Percentiles rank a stretch among this genome's conserved stretches.
Evolutionary conservation across 305 asterid species (phyloP).

Genomic region (Coffea humblotiana): DNA sequence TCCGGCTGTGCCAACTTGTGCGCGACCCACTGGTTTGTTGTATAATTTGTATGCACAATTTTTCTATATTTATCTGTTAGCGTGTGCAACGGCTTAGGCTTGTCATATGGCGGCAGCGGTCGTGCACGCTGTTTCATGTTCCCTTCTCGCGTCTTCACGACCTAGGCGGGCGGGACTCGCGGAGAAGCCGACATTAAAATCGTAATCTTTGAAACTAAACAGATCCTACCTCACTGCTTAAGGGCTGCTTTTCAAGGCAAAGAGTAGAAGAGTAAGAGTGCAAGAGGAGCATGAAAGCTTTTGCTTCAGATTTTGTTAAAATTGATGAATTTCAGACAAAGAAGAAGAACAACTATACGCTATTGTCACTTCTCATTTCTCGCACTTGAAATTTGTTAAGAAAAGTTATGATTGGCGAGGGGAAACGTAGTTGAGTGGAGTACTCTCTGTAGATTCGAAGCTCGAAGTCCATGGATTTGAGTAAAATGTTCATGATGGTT

Average conservation of each 20-base stretch:
- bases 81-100: slow-evolving; percentile 21
- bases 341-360: too few relatives aligned
- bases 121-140: slow-evolving; percentile 16
- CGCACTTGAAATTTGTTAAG: too few relatives aligned
- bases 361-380: too few relatives aligned
- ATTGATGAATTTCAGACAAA: neutral
- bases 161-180: neutral
- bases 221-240: neutral
- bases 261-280: neutral
- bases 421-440: too few relatives aligned
- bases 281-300: neutral
- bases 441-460: too few relatives aligned
- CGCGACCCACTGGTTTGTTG: slow-evolving; percentile 5
- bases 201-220: neutral
- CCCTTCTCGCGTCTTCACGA: slow-evolving; percentile 26
- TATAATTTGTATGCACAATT: slow-evolving; percentile 9
- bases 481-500: too few relatives aligned
- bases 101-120: slow-evolving; percentile 22
- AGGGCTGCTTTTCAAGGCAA: neutral
- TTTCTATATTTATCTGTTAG: neutral
- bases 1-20: slow-evolving; percentile 7
- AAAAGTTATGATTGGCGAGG: too few relatives aligned
- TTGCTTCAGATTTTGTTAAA: neutral
- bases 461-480: too few relatives aligned
- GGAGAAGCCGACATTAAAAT: neutral